phyloP scores from a whole-genome alignment of 2,329 filamentous ascomycete genomes.

The Rhynchosporium graminicola region DNA sequence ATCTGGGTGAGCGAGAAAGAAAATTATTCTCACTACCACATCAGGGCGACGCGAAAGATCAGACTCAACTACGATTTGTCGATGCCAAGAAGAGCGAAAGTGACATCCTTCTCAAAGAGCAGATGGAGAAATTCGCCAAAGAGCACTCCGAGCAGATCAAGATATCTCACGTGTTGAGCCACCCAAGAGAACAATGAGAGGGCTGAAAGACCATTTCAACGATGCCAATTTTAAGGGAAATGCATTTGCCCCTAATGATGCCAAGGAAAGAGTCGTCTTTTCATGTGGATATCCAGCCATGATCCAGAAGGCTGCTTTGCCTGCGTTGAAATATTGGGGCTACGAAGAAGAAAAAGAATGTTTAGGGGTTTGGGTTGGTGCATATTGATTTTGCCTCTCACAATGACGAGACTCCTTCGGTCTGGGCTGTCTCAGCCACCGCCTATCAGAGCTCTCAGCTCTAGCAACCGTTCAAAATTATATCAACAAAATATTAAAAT shows the following conservation, averaged over 20 bases:
- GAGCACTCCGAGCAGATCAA: conserved; percentile 44
- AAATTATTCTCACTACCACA: conserved; percentile 20
- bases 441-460: not conserved
- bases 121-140: conserved; percentile 46
- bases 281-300: conserved; percentile 52
- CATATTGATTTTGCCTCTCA: not conserved
- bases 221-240: conserved; percentile 44
- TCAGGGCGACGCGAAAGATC: conserved; percentile 36
- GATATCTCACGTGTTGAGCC: conserved; percentile 50
- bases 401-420: not conserved
- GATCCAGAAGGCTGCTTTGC: conserved; percentile 54
- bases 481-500: too few relatives aligned
- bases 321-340: conserved; percentile 43
- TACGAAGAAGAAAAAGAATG: conserved; percentile 17
- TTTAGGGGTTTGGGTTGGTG: conserved; percentile 5
- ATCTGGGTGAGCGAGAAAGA: conserved; percentile 48
- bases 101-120: conserved; percentile 49
- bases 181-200: conserved; percentile 47
- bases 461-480: not conserved
- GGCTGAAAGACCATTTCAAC: conserved; percentile 48
- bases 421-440: not conserved
- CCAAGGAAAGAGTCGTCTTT: conserved; percentile 44
- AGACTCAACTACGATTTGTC: conserved; percentile 46
- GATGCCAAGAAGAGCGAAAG: conserved; percentile 51
- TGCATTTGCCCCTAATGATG: conserved; percentile 44